A percentile compares a stretch with the other conserved stretches of the same genome.
phyloP scores from a whole-genome alignment of 2,329 filamentous ascomycete species.

The Colletotrichum endophyticum region DNA sequence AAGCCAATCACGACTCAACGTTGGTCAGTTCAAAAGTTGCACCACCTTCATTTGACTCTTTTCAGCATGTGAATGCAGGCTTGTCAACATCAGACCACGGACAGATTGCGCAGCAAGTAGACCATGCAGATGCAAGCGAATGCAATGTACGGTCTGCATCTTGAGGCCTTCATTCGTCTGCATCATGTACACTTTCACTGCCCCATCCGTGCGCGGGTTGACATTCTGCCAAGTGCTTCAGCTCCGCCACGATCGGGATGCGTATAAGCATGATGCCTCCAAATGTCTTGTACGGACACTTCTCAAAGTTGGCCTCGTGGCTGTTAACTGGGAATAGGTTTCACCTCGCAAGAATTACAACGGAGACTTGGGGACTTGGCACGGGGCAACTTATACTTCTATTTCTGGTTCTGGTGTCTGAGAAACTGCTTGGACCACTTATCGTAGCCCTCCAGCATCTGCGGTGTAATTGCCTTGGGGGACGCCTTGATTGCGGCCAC shows the following conservation, averaged over 20 bases:
- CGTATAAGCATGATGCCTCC: background rate
- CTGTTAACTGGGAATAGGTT: background rate
- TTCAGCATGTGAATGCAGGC: conserved; percentile 6
- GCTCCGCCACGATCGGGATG: background rate
- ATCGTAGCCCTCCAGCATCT: conserved; percentile 64
- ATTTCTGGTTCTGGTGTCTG: conserved; percentile 19
- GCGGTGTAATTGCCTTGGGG: conserved; percentile 62
- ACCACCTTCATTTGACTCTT: background rate
- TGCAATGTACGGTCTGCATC: background rate
- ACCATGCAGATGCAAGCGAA: background rate
- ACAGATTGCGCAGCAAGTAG: background rate
- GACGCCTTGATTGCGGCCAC: conserved; percentile 47
- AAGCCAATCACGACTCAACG: background rate
- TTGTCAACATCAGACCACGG: background rate
- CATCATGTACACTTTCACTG: background rate
- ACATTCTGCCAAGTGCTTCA: background rate
- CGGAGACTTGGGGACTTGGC: background rate
- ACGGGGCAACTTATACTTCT: background rate
- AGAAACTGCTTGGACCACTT: conserved; percentile 49
- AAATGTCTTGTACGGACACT: background rate
- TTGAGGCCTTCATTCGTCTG: background rate
- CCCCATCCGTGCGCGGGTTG: background rate
- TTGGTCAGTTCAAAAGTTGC: background rate
- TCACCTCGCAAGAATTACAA: background rate
- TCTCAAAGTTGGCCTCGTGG: background rate